These are phyloP conservation scores for Xylaria palmicola DNA, from an alignment of 495 filamentous ascomycete genomes.

Conservation along the genomic window DNA sequence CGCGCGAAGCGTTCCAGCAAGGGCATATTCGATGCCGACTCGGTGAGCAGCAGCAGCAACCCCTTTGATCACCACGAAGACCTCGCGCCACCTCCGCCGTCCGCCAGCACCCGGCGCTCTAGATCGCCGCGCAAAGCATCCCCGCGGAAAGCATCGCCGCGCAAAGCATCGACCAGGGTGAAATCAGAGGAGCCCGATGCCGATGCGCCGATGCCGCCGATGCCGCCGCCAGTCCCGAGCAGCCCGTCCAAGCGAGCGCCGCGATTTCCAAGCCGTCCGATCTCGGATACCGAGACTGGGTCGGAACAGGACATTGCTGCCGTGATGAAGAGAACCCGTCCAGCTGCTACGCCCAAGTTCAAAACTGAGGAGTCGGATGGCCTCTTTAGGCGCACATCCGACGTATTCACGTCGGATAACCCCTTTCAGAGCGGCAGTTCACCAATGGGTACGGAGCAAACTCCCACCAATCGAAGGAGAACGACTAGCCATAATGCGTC, in stretches of 20 bases:
- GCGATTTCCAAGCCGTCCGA: constrained; percentile 46
- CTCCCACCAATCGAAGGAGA: constrained; percentile 41
- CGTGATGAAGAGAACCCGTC: constrained; percentile 21
- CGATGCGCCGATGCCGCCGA: constrained; percentile 24
- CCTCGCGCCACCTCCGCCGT: constrained; percentile 43
- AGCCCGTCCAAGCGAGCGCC: constrained; percentile 53
- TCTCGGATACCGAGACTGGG: constrained; percentile 51
- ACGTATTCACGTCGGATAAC: constrained; percentile 81
- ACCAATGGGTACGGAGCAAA: constrained; percentile 33
- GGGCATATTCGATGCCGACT: constrained; percentile 78
- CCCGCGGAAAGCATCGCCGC: too few species aligned
- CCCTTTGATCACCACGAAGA: constrained; percentile 45
- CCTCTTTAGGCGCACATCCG: constrained; percentile 44
- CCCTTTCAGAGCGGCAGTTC: constrained; percentile 86
- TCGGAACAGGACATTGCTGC: constrained; percentile 40
- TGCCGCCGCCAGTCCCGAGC: constrained; percentile 35
- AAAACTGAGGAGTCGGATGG: constrained; percentile 47
- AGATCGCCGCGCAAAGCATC: constrained; percentile 49
- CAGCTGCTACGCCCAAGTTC: constrained; percentile 40
- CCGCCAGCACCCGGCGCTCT: constrained; percentile 36
- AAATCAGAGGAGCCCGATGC: constrained; percentile 50
- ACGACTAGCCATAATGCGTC: constrained; percentile 30
- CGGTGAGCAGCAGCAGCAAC: constrained; percentile 48
- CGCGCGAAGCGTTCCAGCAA: constrained; percentile 74
- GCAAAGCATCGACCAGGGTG: constrained; percentile 45